Base-by-base conservation (phyloP, 805 yeast species). In the Saccharomycopsis sp. region DNA sequence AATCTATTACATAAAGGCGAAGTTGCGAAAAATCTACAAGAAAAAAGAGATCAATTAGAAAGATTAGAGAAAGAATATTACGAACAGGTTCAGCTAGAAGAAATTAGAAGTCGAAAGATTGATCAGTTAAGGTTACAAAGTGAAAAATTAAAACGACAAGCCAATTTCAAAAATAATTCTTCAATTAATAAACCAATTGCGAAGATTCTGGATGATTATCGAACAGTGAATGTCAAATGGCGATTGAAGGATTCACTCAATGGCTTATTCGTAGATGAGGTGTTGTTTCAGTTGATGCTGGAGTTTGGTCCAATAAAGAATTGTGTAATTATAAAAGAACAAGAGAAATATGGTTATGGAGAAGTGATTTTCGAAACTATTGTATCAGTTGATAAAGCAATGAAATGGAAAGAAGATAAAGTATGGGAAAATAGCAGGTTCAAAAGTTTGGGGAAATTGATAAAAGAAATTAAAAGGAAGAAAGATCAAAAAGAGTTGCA, bases 41-140 rank as follows among this genome's bases (percentile, higher is more conserved):
- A 34, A 14, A 34, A 34, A 15, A 5, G 18, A 14, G 20, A 21
- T 19, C 42, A 30, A 36, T 58, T 41, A 53, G 58, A 25, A 38
- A 49, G 20, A 42, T 43, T 15, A 39, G 56, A 27, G 49, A 50
- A 12, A 41, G 55, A 21, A 49, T 52, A 12, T 25, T 57, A 13
- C 48, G 59, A 33, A 23, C 21, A 26, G 12, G 47, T 29, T 17
- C 27, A 13, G 21, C 15, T 15, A 25, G 36, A 21, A 46, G 49
- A n/a, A 45, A 54, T 17, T 53, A 58, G 10, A 44, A 48, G 15
- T 37, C 56, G 3, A 52, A 48, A 17, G 47, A 54, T 31, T 49
- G 56, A 19, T 46, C 51, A 13, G 52, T 53, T 19, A 48, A 58
- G 17, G 55, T 54, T 17, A 26, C 47, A 26, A 32, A 45, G 36